phyloP scores from a whole-genome alignment of 805 yeast species.

The Brettanomyces sp. region DNA sequence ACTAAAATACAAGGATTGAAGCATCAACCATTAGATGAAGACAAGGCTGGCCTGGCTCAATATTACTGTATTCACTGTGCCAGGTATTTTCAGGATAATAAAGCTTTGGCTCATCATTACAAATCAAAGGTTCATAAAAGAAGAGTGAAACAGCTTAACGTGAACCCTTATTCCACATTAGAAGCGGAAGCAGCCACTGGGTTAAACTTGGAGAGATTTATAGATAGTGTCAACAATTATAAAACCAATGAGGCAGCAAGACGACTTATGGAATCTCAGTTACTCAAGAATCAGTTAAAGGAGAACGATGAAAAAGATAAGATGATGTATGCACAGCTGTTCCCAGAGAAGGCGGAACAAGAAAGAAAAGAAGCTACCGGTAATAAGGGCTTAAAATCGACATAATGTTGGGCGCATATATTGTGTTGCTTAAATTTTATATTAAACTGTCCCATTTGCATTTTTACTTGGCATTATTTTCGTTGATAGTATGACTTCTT shows the following conservation, averaged over 20 bases:
- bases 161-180: constrained; percentile 75
- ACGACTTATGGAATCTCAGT: constrained; percentile 30
- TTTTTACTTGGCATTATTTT: too few relatives aligned
- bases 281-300: constrained; percentile 17
- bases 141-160: constrained; percentile 65
- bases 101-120: constrained; percentile 62
- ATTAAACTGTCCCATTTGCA: too few relatives aligned
- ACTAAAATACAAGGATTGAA: constrained; percentile 57
- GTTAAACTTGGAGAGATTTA: constrained; percentile 55
- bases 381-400: neutral
- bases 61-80: constrained; percentile 93
- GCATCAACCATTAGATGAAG: constrained; percentile 82
- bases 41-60: constrained; percentile 90
- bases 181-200: constrained; percentile 94
- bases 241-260: constrained; percentile 39
- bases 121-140: constrained; percentile 79
- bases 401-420: too few relatives aligned
- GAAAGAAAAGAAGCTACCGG: constrained; percentile 1
- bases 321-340: constrained; percentile 18
- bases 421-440: too few relatives aligned
- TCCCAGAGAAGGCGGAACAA: constrained; percentile 14
- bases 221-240: constrained; percentile 53
- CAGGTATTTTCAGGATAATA: constrained; percentile 74
- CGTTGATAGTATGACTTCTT: too few relatives aligned
- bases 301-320: constrained; percentile 26